Evolutionary conservation across 83 land plant genomes (phyloP).

Genomic region (Picea mariana): DNA sequence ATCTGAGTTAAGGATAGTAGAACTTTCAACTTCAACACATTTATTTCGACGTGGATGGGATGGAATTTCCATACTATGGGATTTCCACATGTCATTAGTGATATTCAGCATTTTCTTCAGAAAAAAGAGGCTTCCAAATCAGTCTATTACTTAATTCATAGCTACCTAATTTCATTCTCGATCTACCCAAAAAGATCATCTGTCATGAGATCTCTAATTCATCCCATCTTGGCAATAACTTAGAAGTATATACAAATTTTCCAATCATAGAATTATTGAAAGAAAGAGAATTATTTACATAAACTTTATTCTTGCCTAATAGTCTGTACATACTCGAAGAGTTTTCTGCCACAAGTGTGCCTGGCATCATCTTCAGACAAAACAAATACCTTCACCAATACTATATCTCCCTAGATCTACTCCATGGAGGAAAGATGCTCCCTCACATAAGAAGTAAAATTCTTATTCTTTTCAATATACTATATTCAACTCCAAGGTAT

Average conservation of each 20-base stretch:
- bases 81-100: background rate
- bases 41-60: background rate
- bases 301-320: background rate
- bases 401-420: conserved; percentile 1
- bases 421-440: conserved; percentile 19
- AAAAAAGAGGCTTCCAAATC: background rate
- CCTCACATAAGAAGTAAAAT: conserved; percentile 10
- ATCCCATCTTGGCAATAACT: background rate
- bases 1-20: background rate
- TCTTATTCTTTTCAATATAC: conserved; percentile 6
- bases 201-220: background rate
- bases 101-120: background rate
- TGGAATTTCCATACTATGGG: too few relatives aligned
- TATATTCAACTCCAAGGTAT: background rate
- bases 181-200: background rate
- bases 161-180: background rate
- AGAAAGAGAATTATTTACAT: background rate
- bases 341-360: background rate
- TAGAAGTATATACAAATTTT: background rate
- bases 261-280: background rate
- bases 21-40: background rate
- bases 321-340: background rate
- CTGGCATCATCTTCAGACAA: conserved; percentile 8
- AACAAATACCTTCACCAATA: background rate
- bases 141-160: background rate